Conservation (phyloP, 345 rosid genomes). For the Populus deltoides region DNA sequence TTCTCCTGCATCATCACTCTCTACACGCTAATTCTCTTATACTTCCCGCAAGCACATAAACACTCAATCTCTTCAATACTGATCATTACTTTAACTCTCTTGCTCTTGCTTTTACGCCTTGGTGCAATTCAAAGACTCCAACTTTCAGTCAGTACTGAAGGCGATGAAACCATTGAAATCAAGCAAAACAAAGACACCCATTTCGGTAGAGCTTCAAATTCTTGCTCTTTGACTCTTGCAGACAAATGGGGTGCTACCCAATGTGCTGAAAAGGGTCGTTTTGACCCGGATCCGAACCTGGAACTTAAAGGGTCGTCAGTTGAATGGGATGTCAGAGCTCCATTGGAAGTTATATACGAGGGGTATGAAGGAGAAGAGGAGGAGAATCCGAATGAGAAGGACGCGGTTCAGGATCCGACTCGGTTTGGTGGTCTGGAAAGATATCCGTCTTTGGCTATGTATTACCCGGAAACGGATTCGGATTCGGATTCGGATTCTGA, state of each 20-base stretch:
- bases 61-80: constrained; percentile 51
- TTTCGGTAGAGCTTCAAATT: background rate
- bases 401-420: constrained; percentile 14
- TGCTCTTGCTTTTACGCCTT: constrained; percentile 54
- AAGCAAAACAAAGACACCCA: background rate
- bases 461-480: constrained; percentile 61
- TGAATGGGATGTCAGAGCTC: constrained; percentile 77
- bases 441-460: constrained; percentile 52
- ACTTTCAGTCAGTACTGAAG: constrained; percentile 5
- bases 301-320: constrained; percentile 40
- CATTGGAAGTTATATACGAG: constrained; percentile 80
- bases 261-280: background rate
- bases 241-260: constrained; percentile 23
- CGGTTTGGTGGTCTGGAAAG: constrained; percentile 21
- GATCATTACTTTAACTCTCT: constrained; percentile 41
- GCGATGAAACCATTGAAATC: background rate
- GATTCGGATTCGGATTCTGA: constrained; percentile 47
- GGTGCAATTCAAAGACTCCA: constrained; percentile 34
- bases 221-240: constrained; percentile 2
- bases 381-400: constrained; percentile 5
- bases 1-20: constrained; percentile 56
- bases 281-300: constrained; percentile 5
- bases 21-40: constrained; percentile 46
- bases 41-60: constrained; percentile 39
- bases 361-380: constrained; percentile 50